phyloP scores from a whole-genome alignment of 1,284 basidiomycete genomes.

The Rhizoctonia solani region DNA sequence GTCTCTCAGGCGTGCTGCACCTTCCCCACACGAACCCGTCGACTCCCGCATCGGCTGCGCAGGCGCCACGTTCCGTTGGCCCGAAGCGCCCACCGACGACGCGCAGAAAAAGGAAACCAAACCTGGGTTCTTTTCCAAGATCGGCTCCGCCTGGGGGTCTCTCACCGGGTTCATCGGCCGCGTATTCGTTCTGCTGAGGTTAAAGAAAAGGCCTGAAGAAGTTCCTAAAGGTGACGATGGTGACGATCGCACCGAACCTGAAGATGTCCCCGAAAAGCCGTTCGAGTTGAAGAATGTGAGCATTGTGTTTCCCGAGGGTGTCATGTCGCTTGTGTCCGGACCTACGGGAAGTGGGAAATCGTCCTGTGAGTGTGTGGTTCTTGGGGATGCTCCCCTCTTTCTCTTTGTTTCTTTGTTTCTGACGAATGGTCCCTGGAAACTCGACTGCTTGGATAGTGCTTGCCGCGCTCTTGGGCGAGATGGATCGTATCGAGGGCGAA shows the following conservation, averaged over 20 bases:
- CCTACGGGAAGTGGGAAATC: neutral
- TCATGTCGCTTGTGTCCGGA: neutral
- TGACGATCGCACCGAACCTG: neutral
- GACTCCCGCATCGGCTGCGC: conserved; percentile 31
- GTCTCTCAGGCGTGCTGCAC: conserved; percentile 34
- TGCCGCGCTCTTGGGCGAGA: conserved; percentile 62
- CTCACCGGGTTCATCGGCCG: conserved; percentile 6
- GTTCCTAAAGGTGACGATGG: neutral
- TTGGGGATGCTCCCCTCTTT: too few relatives aligned
- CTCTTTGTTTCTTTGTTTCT: neutral
- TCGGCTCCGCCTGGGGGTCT: conserved; percentile 20
- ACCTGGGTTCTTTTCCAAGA: conserved; percentile 20
- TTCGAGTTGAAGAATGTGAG: conserved; percentile 36
- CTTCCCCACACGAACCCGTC: conserved; percentile 22
- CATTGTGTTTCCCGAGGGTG: conserved; percentile 25
- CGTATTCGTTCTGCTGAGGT: neutral
- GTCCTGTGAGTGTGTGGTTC: neutral
- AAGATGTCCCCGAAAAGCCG: neutral
- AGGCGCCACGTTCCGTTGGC: conserved; percentile 37
- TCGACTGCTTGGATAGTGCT: conserved; percentile 9
- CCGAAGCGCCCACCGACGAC: conserved; percentile 13
- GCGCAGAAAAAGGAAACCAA: conserved; percentile 29
- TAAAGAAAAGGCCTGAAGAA: conserved; percentile 1
- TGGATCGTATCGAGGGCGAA: conserved; percentile 50
- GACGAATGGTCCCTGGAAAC: neutral